Percentiles rank a stretch among this genome's conserved stretches.
Evolutionary conservation across 176 grass and related monocot species (phyloP).

Genomic region (Lolium rigidum): DNA sequence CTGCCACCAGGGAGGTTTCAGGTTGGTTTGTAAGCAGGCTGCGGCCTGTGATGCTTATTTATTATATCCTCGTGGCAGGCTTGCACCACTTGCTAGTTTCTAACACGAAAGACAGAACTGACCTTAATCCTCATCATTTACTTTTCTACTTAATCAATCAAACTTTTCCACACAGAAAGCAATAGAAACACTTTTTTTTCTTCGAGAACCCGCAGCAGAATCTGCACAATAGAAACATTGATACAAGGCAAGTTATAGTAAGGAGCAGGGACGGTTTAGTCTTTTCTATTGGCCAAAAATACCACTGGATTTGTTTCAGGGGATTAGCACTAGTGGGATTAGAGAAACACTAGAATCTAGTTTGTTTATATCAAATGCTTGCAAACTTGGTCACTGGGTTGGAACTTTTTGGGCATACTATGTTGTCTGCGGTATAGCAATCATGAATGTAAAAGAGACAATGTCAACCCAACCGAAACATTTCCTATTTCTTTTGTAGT

Average conservation of each 20-base stretch:
- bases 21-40: slow-evolving; percentile 35
- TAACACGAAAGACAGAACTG: slow-evolving; percentile 26
- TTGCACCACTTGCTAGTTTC: slow-evolving; percentile 27
- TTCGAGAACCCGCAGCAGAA: too few species aligned
- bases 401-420: not conserved
- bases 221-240: not conserved
- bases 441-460: not conserved
- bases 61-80: slow-evolving; percentile 13
- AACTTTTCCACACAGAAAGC: not conserved
- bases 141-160: not conserved
- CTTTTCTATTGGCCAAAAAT: not conserved
- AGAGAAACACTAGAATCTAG: not conserved
- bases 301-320: not conserved
- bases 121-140: not conserved
- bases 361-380: not conserved
- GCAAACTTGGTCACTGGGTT: not conserved
- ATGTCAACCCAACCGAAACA: too few species aligned
- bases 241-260: not conserved
- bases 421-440: not conserved
- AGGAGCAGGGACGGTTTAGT: not conserved
- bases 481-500: too few species aligned
- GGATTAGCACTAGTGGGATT: not conserved
- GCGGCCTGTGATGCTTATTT: not conserved
- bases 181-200: not conserved
- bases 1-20: slow-evolving; percentile 20